Evolutionary conservation across 257 asterid genomes (phyloP).

Genomic region (Jacaranda mimosifolia): DNA sequence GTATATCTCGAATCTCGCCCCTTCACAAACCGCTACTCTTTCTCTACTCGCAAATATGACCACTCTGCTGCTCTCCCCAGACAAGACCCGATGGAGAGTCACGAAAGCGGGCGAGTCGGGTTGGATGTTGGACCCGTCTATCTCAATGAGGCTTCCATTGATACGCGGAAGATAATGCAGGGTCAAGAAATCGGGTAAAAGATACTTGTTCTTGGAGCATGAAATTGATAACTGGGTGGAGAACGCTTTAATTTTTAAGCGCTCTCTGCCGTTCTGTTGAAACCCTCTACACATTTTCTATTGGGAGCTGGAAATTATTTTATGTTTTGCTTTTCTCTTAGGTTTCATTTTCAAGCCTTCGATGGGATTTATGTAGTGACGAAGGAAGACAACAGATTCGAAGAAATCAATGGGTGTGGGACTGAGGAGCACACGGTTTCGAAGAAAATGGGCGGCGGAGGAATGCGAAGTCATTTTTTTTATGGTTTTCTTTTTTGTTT

Average conservation of each 20-base stretch:
- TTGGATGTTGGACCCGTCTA: constrained; percentile 60
- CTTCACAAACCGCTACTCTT: constrained; percentile 59
- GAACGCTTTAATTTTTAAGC: constrained; percentile 65
- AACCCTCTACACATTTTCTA: constrained; percentile 73
- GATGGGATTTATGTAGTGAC: neutral
- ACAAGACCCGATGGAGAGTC: constrained; percentile 65
- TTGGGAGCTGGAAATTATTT: too few relatives aligned
- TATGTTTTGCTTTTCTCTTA: too few relatives aligned
- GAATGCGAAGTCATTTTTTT: too few relatives aligned
- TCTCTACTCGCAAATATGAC: constrained; percentile 62
- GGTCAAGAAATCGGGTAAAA: constrained; percentile 55
- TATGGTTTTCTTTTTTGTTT: too few relatives aligned
- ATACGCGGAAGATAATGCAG: constrained; percentile 77
- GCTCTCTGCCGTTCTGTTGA: constrained; percentile 51
- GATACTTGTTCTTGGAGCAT: neutral
- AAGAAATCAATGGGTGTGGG: constrained; percentile 16
- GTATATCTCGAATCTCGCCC: constrained; percentile 68
- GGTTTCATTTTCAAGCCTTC: neutral
- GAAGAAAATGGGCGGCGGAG: neutral
- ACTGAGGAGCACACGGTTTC: constrained; percentile 3
- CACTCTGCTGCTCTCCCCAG: constrained; percentile 25
- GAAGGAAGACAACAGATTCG: neutral
- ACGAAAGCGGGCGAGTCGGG: constrained; percentile 68
- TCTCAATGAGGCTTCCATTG: constrained; percentile 57
- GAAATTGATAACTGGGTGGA: constrained; percentile 50